phyloP scores from a whole-genome alignment of 1,139 yeast genomes.

The Yamadazyma oceani region DNA sequence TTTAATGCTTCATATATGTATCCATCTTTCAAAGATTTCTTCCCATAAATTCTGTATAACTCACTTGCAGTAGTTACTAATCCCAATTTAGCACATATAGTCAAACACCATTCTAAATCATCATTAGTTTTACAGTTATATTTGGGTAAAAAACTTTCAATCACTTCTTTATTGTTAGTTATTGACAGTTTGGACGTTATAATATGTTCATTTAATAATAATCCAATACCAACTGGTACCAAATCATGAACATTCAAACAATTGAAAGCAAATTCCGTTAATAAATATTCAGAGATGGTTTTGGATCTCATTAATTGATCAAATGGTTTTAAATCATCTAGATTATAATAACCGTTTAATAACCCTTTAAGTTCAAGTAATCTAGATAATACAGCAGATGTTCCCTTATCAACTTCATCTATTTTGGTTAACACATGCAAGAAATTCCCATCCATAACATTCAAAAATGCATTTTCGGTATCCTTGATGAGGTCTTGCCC shows the following conservation, averaged over 20 bases:
- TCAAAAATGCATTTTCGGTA: constrained; percentile 60
- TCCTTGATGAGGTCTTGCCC: constrained; percentile 32
- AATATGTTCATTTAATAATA: constrained; percentile 32
- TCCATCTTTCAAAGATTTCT: constrained; percentile 41
- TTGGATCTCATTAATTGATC: constrained; percentile 20
- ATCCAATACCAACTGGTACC: constrained; percentile 69
- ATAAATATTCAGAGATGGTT: constrained; percentile 59
- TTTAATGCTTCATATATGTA: constrained; percentile 62
- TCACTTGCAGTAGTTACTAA: constrained; percentile 54
- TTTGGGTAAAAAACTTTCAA: constrained; percentile 61
- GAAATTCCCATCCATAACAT: constrained; percentile 58
- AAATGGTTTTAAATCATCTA: constrained; percentile 15
- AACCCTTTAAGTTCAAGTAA: constrained; percentile 66
- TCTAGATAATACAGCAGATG: constrained; percentile 66
- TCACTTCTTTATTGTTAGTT: constrained; percentile 39
- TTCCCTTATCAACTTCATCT: constrained; percentile 62
- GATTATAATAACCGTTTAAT: constrained; percentile 46
- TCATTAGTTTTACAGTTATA: constrained; percentile 64
- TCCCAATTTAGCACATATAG: constrained; percentile 48
- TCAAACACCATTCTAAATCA: constrained; percentile 78
- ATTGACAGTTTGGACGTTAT: constrained; percentile 22
- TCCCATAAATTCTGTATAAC: constrained; percentile 45
- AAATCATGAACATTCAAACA: constrained; percentile 51
- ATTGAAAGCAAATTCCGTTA: constrained; percentile 60
- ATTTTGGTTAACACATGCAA: constrained; percentile 61